Evolutionary conservation across 2,329 filamentous ascomycete genomes (phyloP).

Genomic region (Teratosphaeria zuluensis): DNA sequence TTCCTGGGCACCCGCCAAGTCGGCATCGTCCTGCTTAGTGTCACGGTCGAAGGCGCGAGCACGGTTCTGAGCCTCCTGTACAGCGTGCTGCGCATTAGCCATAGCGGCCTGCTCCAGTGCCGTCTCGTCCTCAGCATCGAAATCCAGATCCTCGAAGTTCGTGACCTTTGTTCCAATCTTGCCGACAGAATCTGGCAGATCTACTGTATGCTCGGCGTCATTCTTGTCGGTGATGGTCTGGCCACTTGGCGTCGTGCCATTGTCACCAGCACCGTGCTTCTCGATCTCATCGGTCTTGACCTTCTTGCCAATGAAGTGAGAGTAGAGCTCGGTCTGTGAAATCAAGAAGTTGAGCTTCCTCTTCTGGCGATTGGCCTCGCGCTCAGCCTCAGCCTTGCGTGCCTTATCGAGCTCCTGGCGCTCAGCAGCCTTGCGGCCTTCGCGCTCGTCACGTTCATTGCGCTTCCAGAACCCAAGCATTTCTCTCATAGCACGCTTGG

Average conservation of each 20-base stretch:
- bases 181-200: conserved; percentile 38
- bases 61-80: conserved; percentile 87
- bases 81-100: conserved; percentile 92
- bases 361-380: conserved; percentile 94
- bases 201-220: conserved; percentile 36
- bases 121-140: conserved; percentile 88
- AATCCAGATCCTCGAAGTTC: conserved; percentile 88
- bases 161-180: conserved; percentile 64
- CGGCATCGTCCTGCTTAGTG: conserved; percentile 35
- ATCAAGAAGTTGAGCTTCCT: conserved; percentile 99
- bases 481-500: conserved; percentile 96
- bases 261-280: conserved; percentile 72
- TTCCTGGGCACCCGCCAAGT: conserved; percentile 30
- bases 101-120: conserved; percentile 72
- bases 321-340: conserved; percentile 96
- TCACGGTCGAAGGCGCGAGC: conserved; percentile 81
- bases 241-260: conserved; percentile 48
- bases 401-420: conserved; percentile 93
- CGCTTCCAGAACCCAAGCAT: conserved; percentile 99
- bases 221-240: conserved; percentile 32
- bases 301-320: conserved; percentile 98
- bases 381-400: conserved; percentile 91
- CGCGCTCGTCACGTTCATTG: conserved; percentile 93
- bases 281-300: conserved; percentile 97
- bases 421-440: conserved; percentile 86